Base-by-base conservation (phyloP, 768 basidiomycete genomes). In the Tephrocybe sp. region DNA sequence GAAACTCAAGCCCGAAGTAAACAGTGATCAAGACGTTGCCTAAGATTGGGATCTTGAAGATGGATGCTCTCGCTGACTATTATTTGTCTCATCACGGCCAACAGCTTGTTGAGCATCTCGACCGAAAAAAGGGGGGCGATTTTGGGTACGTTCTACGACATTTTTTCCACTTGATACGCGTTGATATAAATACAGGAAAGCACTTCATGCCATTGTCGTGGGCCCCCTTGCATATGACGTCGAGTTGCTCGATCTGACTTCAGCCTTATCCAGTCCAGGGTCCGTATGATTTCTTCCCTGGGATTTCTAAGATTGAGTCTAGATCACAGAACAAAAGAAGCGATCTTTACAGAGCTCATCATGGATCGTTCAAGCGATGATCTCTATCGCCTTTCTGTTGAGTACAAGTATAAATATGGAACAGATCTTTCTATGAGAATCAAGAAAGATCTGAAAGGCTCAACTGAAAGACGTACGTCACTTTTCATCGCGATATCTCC, bases 221-320 rank as follows among this genome's bases (percentile, higher is more conserved):
- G 76, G 76, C 0, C 75, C 76, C 5, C 54, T 77, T 3, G 62
- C 59, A 12, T 75, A 64, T 57, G 75, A 77, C 48, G 68, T 71
- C 18, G 68, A 73, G n/a, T 62, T 74, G 9, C 58, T 67, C 0
- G 44, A 64, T n/a, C n/a, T 14, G 59, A 63, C n/a, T n/a, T n/a
- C n/a, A n/a, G 68, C 73, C 0, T 52, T 72, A 15, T 25, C 41
- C 0, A 73, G 73, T 4, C 21, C 61, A 3, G 72, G 71, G 69
- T 69, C 45, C 38, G 62, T 50, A 2, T 26, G 15, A 28, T 4
- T 18, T 32, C 17, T 6, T 28, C 34, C 6, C 34, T 14, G 9
- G n/a, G 4, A 8, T 9, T 12, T 17, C 7, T 4, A 38, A 51
- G 2, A 32, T 6, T 34, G 18, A 33, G 9, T 20, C 11, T 26